Evolutionary conservation across 768 basidiomycete species (phyloP).

Genomic region (Naganishia randhawae): DNA sequence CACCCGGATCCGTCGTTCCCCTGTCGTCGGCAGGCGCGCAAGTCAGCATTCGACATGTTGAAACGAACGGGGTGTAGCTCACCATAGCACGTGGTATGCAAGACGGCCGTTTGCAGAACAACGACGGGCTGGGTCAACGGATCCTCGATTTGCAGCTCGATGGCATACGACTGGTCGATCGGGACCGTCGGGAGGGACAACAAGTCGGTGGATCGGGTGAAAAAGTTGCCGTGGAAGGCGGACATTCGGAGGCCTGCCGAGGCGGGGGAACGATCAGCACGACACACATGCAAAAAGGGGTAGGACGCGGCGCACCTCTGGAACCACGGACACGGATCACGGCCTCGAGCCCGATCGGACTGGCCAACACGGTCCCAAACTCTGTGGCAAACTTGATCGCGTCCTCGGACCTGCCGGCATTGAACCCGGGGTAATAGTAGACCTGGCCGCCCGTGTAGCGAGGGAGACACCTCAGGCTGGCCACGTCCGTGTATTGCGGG

Average conservation of each 20-base stretch:
- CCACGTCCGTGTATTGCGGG: slow-evolving; percentile 87
- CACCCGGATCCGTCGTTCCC: slow-evolving; percentile 84
- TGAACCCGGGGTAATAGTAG: slow-evolving; percentile 98
- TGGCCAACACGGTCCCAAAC: slow-evolving; percentile 85
- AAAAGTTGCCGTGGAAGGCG: slow-evolving; percentile 98
- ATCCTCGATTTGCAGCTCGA: slow-evolving; percentile 94
- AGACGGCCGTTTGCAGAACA: slow-evolving; percentile 87
- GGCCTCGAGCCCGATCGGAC: slow-evolving; percentile 92
- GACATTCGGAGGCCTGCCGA: slow-evolving; percentile 80
- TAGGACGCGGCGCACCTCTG: slow-evolving; percentile 59
- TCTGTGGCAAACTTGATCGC: slow-evolving; percentile 98
- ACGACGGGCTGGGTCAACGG: slow-evolving; percentile 84
- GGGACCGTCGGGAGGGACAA: slow-evolving; percentile 96
- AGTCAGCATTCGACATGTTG: neutral
- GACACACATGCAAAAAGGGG: neutral
- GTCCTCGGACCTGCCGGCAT: slow-evolving; percentile 87
- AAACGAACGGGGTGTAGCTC: slow-evolving; percentile 37
- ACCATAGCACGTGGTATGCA: slow-evolving; percentile 90
- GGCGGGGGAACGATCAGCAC: neutral
- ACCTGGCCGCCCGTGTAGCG: slow-evolving; percentile 98
- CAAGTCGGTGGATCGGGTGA: slow-evolving; percentile 92
- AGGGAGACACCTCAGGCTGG: slow-evolving; percentile 83
- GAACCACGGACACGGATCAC: slow-evolving; percentile 99
- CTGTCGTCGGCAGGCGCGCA: neutral
- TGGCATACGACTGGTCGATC: slow-evolving; percentile 89